Evolutionary conservation across 345 rosid species (phyloP), one percentile per base, ranked within the genome.

Genomic region (Sonneratia caseolaris): DNA sequence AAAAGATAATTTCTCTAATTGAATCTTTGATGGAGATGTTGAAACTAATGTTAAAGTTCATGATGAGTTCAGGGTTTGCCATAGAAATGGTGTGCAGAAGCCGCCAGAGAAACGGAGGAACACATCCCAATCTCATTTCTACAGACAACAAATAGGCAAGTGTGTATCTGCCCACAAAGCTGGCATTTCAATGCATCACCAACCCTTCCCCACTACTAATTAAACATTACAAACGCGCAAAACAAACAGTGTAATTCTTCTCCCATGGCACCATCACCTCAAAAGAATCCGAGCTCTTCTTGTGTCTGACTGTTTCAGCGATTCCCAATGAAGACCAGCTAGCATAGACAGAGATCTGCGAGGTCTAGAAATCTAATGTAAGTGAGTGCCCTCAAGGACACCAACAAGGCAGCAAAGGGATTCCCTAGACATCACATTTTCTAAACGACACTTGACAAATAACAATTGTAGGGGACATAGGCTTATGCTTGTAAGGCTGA

Each of bases 121-220:
- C 7, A 59, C 5, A n/a, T 24, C 22, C 64, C 22, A 59, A 59
- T 59, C 36, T 18, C 53, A 35, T 43, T 37, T 40, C 9, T 4
- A 53, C 48, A 55, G 37, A 24, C 71, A 51, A 35, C 72, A 51
- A 35, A 38, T 53, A 18, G 51, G 38, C 57, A 47, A 68, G 48
- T 43, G 19, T 37, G 38, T 43, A 55, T 61, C 38, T 10, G 37
- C 24, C 18, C 73, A 59, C 68, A 71, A 56, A 71, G 61, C 73
- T 40, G 21, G 37, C 73, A 61, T 59, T 59, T 59, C 27, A 22
- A 59, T 24, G 36, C 12, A 59, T 59, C 64, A 71, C 68, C 68
- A 37, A 70, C 73, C 73, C 68, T 4, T 27, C 73, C 64, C 64
- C 59, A 18, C 59, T 16, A 7, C 59, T 55, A 14, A 55, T 18